Evolutionary conservation across 2,329 filamentous ascomycete species (phyloP), one percentile per base, ranked within the genome.

Genomic region (Hypocreales sp.): DNA sequence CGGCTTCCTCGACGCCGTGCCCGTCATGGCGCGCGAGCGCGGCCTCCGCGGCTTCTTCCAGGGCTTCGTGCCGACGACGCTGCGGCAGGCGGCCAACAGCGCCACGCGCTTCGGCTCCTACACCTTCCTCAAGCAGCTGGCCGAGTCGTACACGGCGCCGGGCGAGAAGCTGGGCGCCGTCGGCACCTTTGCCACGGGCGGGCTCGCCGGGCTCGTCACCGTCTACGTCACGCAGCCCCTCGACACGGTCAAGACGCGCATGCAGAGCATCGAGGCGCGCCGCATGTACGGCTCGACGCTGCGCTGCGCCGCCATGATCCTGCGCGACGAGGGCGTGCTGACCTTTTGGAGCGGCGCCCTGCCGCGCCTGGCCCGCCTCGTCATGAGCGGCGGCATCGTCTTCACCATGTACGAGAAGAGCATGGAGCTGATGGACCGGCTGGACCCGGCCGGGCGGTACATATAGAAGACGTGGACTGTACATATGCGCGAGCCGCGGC

Each of bases 371-470:
- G 87, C 74, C 15, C 65, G 90, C 31, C 51, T 98, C 40, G 79
- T 94, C 22, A 54, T 95, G 53, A 94, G 84, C 45, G 90, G 90
- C 30, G 90, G 90, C 12, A 93, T 98, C 45, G 90, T 98, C 22
- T 98, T 98, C 47, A 92, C 90, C 14, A 92, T 95, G 76, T 90
- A 94, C 50, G 87, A 95, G 60, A 94, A 94, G 67, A 80, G 78
- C 32, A 95, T 95, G 62, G 87, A 94, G 28, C 43, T 84, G 31
- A 72, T 98, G 61, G 71, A 82, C 42, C 63, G 50, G 45, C 32
- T 86, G 28, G 90, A 98, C 49, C 90, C 90, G 1, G 69, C 92
- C 43, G 73, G 74, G 46, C 78, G 67, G 49, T 94, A 92, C 47
- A 70, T 95, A 36, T 92, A 60, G 45, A 31, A 12, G 20, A 13